A percentile compares a stretch with the other conserved stretches of the same genome.
Evolutionary conservation across 768 basidiomycete species (phyloP).

Genomic region (Calocybe cyanea): DNA sequence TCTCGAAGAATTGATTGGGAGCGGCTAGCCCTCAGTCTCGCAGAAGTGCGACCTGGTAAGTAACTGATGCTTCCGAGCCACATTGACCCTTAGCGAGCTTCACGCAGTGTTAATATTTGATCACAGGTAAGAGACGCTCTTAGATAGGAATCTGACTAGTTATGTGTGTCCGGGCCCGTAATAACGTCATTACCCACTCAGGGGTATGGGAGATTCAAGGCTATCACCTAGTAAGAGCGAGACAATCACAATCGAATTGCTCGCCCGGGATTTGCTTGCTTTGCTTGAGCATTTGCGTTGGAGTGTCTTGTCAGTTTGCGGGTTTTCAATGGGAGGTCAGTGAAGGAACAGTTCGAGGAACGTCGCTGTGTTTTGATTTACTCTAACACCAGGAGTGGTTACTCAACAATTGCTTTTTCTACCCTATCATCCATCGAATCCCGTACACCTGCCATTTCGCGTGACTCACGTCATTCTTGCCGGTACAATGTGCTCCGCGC

Average conservation of each 20-base stretch:
- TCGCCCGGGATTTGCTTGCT: slow-evolving; percentile 40
- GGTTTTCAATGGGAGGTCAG: slow-evolving; percentile 52
- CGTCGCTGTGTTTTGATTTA: background rate
- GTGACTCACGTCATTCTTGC: slow-evolving; percentile 39
- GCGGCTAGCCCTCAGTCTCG: slow-evolving; percentile 29
- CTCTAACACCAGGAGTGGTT: slow-evolving; percentile 29
- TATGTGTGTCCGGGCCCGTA: too few species aligned
- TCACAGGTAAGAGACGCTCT: slow-evolving; percentile 27
- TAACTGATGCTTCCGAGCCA: background rate
- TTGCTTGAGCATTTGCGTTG: slow-evolving; percentile 37
- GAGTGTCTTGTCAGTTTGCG: slow-evolving; percentile 39
- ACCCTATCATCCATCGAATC: slow-evolving; percentile 31
- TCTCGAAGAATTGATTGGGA: slow-evolving; percentile 38
- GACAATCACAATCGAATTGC: slow-evolving; percentile 38
- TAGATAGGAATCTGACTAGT: too few species aligned
- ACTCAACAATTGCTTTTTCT: slow-evolving; percentile 44
- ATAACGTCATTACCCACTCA: too few species aligned
- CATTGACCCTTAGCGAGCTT: background rate
- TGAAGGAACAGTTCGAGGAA: background rate
- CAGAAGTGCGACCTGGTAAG: slow-evolving; percentile 36
- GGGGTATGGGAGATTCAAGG: slow-evolving; percentile 45
- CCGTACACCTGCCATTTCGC: slow-evolving; percentile 34
- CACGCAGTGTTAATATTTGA: slow-evolving; percentile 40
- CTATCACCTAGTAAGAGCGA: slow-evolving; percentile 27
- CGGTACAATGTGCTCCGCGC: slow-evolving; percentile 23